Conservation (phyloP, 2,329 filamentous ascomycete species). For the Hypocrella siamensis region DNA sequence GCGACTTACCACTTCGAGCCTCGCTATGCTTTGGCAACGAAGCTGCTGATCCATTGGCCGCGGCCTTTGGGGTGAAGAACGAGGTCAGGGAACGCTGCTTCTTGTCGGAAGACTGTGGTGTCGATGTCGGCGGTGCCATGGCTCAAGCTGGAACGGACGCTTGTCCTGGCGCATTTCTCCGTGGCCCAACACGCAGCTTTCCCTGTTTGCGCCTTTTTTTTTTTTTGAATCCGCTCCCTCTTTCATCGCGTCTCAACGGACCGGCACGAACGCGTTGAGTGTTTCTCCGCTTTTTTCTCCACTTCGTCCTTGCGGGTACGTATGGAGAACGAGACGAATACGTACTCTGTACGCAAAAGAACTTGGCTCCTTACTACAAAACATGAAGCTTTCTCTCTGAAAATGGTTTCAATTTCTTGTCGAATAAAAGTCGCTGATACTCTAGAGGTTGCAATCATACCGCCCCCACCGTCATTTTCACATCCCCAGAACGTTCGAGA, state of each 20-base stretch:
- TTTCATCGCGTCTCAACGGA: background rate
- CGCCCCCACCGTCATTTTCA: too few relatives aligned
- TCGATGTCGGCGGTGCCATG: slow-evolving; percentile 15
- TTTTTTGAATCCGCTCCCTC: too few relatives aligned
- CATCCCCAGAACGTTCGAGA: too few relatives aligned
- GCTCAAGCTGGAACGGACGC: background rate
- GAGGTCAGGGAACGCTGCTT: slow-evolving; percentile 74
- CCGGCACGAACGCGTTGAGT: background rate
- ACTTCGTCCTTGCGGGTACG: too few relatives aligned
- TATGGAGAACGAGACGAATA: too few relatives aligned
- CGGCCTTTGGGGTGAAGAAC: slow-evolving; percentile 62
- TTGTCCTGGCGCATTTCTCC: too few relatives aligned
- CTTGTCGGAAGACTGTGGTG: slow-evolving; percentile 27
- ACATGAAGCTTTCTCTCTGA: too few relatives aligned
- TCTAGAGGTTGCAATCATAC: too few relatives aligned
- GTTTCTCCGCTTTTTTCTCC: background rate
- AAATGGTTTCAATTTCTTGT: too few relatives aligned
- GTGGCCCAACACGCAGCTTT: background rate
- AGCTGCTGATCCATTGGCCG: slow-evolving; percentile 29
- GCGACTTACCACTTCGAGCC: slow-evolving; percentile 10
- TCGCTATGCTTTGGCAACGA: slow-evolving; percentile 17
- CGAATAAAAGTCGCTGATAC: too few relatives aligned
- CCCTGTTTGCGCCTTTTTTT: too few relatives aligned
- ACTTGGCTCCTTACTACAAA: too few relatives aligned
- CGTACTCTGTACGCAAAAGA: background rate